These are phyloP conservation scores for Pythium pectinolyticum DNA, from an alignment of 352 stramenopile genomes.

Conservation along the genomic window DNA sequence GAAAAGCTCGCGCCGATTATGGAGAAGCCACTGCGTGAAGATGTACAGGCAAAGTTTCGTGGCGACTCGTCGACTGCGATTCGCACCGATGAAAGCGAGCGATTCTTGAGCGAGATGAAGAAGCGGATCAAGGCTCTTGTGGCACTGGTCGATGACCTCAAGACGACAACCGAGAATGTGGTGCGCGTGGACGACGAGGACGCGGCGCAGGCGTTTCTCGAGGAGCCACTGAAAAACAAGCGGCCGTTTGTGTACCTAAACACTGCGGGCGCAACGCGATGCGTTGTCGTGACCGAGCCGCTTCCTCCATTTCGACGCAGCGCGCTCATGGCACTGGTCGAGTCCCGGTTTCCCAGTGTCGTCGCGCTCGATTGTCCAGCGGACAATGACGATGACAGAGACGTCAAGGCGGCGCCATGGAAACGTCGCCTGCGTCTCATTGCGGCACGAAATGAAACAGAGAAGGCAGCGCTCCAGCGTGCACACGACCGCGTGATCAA, in stretches of 20 bases:
- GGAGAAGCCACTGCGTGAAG: conserved; percentile 15
- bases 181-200: not conserved
- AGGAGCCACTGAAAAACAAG: conserved; percentile 3
- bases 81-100: conserved; percentile 20
- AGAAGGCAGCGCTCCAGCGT: not conserved
- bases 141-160: not conserved
- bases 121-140: conserved; percentile 4
- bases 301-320: conserved; percentile 64
- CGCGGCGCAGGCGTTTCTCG: conserved; percentile 3
- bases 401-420: conserved; percentile 49
- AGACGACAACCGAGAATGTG: not conserved
- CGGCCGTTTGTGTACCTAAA: conserved; percentile 13
- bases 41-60: conserved; percentile 21
- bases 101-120: conserved; percentile 21
- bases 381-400: conserved; percentile 45
- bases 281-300: conserved; percentile 56
- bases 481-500: conserved; percentile 19
- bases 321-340: conserved; percentile 51
- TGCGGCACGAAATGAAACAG: conserved; percentile 11
- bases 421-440: conserved; percentile 64
- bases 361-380: conserved; percentile 61
- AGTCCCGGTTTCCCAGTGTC: conserved; percentile 41
- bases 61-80: conserved; percentile 12
- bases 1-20: conserved; percentile 2
- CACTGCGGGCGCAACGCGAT: conserved; percentile 26